A percentile compares a stretch with the other conserved stretches of the same genome.
phyloP scores from a whole-genome alignment of 441 rosid species.

The Corymbia citriodora region DNA sequence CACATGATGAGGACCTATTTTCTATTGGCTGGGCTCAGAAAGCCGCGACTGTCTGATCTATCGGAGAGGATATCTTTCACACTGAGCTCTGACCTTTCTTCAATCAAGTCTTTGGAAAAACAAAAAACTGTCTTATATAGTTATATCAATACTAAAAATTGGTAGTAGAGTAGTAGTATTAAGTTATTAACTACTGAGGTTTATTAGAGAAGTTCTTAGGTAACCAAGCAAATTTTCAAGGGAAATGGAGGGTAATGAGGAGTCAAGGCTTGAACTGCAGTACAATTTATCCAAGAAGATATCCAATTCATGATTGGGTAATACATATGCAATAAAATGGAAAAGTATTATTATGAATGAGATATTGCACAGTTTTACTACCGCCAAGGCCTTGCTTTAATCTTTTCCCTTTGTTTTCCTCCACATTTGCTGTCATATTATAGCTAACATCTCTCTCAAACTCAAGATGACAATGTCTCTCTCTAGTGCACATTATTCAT shows the following conservation, averaged over 20 bases:
- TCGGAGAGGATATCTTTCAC: slow-evolving; percentile 31
- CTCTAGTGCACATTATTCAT: not conserved
- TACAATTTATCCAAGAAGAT: not conserved
- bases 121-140: not conserved
- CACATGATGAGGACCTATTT: slow-evolving; percentile 38
- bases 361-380: not conserved
- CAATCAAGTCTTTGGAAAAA: not conserved
- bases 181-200: slow-evolving; percentile 5
- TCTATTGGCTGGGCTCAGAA: slow-evolving; percentile 1
- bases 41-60: slow-evolving; percentile 1
- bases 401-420: not conserved
- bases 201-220: slow-evolving; percentile 24
- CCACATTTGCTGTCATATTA: not conserved
- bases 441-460: no score
- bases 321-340: not conserved
- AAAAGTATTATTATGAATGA: not conserved
- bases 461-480: not conserved
- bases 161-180: slow-evolving; percentile 1
- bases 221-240: slow-evolving; percentile 9
- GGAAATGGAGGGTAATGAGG: slow-evolving; percentile 10
- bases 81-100: slow-evolving; percentile 44
- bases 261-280: not conserved
- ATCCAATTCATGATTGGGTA: not conserved
- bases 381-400: not conserved
- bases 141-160: not conserved